Percentiles rank a stretch among this genome's conserved stretches.
Evolutionary conservation across 768 basidiomycete species (phyloP).

Genomic region (Tricholomella constricta): DNA sequence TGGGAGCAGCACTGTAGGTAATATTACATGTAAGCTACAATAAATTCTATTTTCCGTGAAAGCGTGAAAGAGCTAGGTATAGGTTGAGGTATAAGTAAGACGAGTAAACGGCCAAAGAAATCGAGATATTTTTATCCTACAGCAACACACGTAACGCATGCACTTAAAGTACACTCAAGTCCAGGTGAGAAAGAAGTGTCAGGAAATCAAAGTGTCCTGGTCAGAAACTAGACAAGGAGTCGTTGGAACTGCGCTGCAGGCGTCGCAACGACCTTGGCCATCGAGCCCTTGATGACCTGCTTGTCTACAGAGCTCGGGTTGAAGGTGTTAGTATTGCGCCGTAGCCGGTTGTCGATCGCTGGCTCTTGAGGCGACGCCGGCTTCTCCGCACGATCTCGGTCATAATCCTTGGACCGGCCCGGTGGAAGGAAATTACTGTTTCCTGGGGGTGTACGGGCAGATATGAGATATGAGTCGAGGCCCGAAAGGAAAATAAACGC

Average conservation of each 20-base stretch:
- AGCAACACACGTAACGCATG: no score
- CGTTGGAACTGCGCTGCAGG: conserved; percentile 28
- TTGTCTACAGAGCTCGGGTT: conserved; percentile 46
- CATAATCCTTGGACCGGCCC: conserved; percentile 20
- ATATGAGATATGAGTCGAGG: neutral
- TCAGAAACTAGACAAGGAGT: conserved; percentile 17
- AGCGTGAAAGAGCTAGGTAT: neutral
- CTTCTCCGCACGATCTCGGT: conserved; percentile 39
- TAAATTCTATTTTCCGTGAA: neutral
- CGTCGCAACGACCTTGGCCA: conserved; percentile 49
- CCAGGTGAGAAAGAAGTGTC: neutral
- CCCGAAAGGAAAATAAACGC: conserved; percentile 13
- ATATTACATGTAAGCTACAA: neutral
- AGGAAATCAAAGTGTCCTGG: neutral
- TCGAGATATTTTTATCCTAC: no score
- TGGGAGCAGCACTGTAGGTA: neutral
- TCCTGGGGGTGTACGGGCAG: conserved; percentile 3
- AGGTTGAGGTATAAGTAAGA: no score
- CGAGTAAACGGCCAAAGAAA: no score
- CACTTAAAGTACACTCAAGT: no score
- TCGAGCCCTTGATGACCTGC: conserved; percentile 53
- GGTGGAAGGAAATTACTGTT: conserved; percentile 16
- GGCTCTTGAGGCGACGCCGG: conserved; percentile 19
- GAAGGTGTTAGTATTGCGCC: conserved; percentile 39
- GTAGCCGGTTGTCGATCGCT: conserved; percentile 40